These are phyloP conservation scores for Ailanthus altissimus DNA, from an alignment of 345 rosid species.

Conservation along the genomic window DNA sequence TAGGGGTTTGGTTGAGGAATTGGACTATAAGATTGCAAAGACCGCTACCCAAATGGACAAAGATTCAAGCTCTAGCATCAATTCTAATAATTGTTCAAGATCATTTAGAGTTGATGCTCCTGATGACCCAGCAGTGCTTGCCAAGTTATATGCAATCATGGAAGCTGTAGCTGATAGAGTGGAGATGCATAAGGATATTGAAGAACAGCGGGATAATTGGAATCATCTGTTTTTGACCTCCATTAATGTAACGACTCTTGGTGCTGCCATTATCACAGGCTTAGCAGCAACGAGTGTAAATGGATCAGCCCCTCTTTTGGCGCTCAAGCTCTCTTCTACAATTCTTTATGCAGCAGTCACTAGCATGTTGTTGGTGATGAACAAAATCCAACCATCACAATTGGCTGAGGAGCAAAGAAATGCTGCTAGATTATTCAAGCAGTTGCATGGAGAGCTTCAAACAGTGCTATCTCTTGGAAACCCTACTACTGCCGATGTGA, in stretches of 20 bases:
- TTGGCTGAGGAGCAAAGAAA: slow-evolving; percentile 63
- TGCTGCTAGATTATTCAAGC: slow-evolving; percentile 50
- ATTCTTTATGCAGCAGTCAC: slow-evolving; percentile 45
- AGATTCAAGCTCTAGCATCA: background rate
- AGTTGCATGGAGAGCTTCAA: slow-evolving; percentile 40
- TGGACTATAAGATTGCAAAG: slow-evolving; percentile 13
- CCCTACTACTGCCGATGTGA: slow-evolving; percentile 36
- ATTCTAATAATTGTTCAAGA: background rate
- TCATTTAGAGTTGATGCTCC: background rate
- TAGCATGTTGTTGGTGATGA: slow-evolving; percentile 40
- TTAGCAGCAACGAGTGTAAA: slow-evolving; percentile 25
- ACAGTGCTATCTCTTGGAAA: slow-evolving; percentile 30
- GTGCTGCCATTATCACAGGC: slow-evolving; percentile 55
- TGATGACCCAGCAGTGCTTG: slow-evolving; percentile 29
- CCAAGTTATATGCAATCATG: slow-evolving; percentile 42
- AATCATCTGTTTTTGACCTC: slow-evolving; percentile 49
- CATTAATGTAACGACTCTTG: slow-evolving; percentile 46
- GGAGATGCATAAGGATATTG: slow-evolving; percentile 57
- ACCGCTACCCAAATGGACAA: slow-evolving; percentile 1
- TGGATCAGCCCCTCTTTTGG: slow-evolving; percentile 16
- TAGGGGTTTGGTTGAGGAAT: slow-evolving; percentile 22
- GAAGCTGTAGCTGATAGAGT: slow-evolving; percentile 52
- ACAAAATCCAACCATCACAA: slow-evolving; percentile 63
- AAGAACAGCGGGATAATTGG: slow-evolving; percentile 58
- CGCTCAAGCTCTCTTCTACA: slow-evolving; percentile 41